Conservation (phyloP, 345 rosid genomes). For the Gossypium australe region DNA sequence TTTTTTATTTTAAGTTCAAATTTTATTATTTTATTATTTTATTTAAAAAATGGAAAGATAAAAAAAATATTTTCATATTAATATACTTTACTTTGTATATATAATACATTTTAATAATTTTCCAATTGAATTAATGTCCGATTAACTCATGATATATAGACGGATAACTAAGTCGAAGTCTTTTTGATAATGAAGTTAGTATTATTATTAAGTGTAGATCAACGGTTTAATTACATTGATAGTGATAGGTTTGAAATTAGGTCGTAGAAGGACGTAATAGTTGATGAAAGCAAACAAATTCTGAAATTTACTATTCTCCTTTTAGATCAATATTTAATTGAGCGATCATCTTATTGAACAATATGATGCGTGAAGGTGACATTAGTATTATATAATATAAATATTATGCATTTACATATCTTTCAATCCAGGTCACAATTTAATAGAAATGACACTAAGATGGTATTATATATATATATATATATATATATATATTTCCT, state of each 20-base stretch:
- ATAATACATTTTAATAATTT: too few species aligned
- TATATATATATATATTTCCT: too few species aligned
- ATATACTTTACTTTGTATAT: too few species aligned
- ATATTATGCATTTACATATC: neutral
- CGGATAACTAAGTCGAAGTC: neutral
- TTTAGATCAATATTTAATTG: neutral
- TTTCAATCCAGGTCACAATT: too few species aligned
- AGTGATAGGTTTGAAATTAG: constrained; percentile 10
- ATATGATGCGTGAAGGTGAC: neutral
- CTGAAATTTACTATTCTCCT: neutral
- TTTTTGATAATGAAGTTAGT: neutral
- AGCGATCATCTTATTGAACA: neutral
- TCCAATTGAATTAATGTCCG: too few species aligned
- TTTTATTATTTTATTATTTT: too few species aligned
- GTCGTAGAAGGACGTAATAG: neutral
- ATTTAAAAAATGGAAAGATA: too few species aligned
- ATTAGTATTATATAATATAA: neutral
- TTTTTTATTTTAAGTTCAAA: too few species aligned
- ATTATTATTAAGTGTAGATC: neutral
- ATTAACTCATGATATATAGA: too few species aligned
- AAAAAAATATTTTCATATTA: too few species aligned
- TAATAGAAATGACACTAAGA: too few species aligned
- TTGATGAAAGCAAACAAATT: constrained; percentile 1
- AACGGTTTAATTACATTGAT: constrained; percentile 11
- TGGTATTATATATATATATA: too few species aligned